These are phyloP conservation scores for Fusarium scirpi DNA, from an alignment of 2,329 filamentous ascomycete species.

Conservation along the genomic window DNA sequence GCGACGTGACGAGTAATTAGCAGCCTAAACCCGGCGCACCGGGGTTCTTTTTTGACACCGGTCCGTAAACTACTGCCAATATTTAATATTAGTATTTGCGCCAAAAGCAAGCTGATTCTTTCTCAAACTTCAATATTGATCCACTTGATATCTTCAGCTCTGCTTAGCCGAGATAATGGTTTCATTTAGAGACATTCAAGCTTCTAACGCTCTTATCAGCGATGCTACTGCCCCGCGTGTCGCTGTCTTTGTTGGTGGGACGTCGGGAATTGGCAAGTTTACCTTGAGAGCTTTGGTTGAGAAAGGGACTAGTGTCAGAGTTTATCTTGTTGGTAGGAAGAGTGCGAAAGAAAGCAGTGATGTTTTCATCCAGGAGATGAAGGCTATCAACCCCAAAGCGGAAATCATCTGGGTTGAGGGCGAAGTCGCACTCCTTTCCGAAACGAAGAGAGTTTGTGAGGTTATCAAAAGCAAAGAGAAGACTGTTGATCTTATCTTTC, in stretches of 20 bases:
- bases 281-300: conserved; percentile 54
- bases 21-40: neutral
- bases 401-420: conserved; percentile 58
- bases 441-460: conserved; percentile 55
- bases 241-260: conserved; percentile 60
- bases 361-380: conserved; percentile 54
- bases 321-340: conserved; percentile 59
- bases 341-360: conserved; percentile 48
- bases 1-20: neutral
- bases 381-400: conserved; percentile 53
- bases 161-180: conserved; percentile 45
- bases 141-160: neutral
- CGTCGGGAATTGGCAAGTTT: conserved; percentile 59
- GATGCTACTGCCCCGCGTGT: conserved; percentile 52
- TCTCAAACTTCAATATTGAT: neutral
- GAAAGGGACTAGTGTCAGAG: conserved; percentile 51
- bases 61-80: neutral
- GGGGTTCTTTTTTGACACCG: neutral
- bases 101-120: neutral
- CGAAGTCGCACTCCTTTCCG: conserved; percentile 59
- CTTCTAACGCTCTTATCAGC: conserved; percentile 56
- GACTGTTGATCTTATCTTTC: conserved; percentile 58
- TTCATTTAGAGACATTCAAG: conserved; percentile 50
- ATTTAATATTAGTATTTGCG: neutral
- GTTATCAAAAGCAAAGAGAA: conserved; percentile 54